phyloP scores from a whole-genome alignment of 2,329 filamentous ascomycete species.

The Byssoonygena ceratinophila region DNA sequence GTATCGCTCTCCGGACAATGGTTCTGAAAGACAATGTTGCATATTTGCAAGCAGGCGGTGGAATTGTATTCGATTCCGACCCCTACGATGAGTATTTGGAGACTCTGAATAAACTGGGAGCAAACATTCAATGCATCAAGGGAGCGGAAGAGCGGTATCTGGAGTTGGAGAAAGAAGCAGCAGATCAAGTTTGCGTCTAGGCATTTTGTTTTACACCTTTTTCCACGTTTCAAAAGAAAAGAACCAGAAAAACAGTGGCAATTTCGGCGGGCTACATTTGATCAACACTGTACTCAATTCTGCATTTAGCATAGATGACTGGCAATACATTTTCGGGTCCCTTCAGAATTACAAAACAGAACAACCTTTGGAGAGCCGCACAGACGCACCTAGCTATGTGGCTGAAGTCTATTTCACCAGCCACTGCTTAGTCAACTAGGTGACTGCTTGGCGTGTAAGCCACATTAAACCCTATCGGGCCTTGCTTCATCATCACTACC shows the following conservation, averaged over 20 bases:
- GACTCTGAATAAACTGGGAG: slow-evolving; percentile 91
- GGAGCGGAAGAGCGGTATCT: slow-evolving; percentile 64
- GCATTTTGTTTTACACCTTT: neutral
- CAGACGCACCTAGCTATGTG: no score
- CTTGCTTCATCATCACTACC: neutral
- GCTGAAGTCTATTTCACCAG: neutral
- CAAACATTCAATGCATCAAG: slow-evolving; percentile 80
- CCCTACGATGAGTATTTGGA: slow-evolving; percentile 86
- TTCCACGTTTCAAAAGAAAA: slow-evolving; percentile 1
- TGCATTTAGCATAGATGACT: neutral
- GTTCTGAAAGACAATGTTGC: slow-evolving; percentile 80
- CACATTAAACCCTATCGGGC: neutral
- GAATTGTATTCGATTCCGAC: slow-evolving; percentile 90
- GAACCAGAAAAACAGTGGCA: neutral
- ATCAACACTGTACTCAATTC: neutral
- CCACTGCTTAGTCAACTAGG: neutral
- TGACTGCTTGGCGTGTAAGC: neutral
- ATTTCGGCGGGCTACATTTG: neutral
- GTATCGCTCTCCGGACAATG: slow-evolving; percentile 80
- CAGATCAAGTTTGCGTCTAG: neutral
- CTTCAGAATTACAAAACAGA: no score
- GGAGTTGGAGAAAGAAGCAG: slow-evolving; percentile 29
- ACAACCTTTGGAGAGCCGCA: no score
- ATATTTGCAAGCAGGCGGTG: slow-evolving; percentile 77
- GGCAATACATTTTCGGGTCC: neutral